Evolutionary conservation across 768 basidiomycete genomes (phyloP), one percentile per base, ranked within the genome.

Genomic region (Russula earlei): DNA sequence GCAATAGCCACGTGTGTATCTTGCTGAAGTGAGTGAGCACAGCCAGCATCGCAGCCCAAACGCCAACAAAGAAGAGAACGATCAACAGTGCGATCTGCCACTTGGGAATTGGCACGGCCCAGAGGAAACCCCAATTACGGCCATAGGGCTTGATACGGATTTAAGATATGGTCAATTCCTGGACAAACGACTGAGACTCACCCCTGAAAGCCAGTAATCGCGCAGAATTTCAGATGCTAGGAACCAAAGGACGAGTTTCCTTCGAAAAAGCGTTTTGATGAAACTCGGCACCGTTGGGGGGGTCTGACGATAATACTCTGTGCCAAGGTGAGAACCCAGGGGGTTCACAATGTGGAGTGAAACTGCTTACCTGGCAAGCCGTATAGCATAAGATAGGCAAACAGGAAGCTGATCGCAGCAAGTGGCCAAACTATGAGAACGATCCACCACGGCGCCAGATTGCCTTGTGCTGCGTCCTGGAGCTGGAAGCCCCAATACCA

Each of bases 261-360:
- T 74, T 48, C 93, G 80, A 77, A 94, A 87, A 29, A 97, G 75
- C 1, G 93, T 95, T 70, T 72, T 82, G 66, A 93, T 72, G 78
- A 96, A 96, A 71, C 87, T 87, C 43, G 91, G 93, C 10, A 96
- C 93, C 66, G 92, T 93, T 1, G 93, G 93, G 20, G 93, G 93
- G 15, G 91, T 88, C 74, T 95, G 89, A 51, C 84, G 82, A 68
- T 90, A 92, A 66, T 92, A 92, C 58, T 92, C 90, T 86, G 56
- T 5, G 58, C 47, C 5, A 14, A 14, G 43, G 17, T 46, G 66
- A 49, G 58, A 63, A 64, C 10, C 53, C 37, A 51, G 53, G 37
- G 22, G 1, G 5, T 5, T 22, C 37, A 15, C 14, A 4, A 19
- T 29, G 27, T 40, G 29, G 20, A 5, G 15, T 47, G 24, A 49